Base-by-base conservation (phyloP, 345 rosid genomes). In the Tarenaya hassleriana region DNA sequence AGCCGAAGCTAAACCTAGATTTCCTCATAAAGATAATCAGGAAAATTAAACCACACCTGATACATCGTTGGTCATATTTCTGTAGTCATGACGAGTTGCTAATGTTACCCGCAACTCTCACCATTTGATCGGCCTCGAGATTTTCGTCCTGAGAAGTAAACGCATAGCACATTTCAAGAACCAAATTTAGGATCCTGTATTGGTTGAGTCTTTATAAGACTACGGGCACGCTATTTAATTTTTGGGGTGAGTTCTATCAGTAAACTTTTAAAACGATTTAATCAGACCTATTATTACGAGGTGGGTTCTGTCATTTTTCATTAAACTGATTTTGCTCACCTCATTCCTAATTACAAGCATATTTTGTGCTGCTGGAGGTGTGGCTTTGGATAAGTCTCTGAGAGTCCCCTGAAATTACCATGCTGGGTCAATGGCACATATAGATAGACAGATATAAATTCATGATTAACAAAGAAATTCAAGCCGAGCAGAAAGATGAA, bases 331-430 rank as follows among this genome's bases (percentile, higher is more conserved):
- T 37, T 29, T 11, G 56, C 78, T 72, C 51, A 74, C 78, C 66
- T 61, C 67, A 55, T 65, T 77, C 66, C 72, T 61, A 29, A 58
- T 70, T 24, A 71, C 31, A 16, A 62, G 46, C 43, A 68, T 59
- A 52, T 33, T 68, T 10, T 44, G 74, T 50, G 71, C 68, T 56
- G 66, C 50, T 46, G 62, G 80, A 52, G 80, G 62, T 57, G 77
- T 51, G 41, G 77, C 72, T 66, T 73, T 80, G 33, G 86, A 72
- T 52, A 80, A 80, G 69, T 72, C 82, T 63, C 78, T 65, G 13
- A 80, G 67, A 52, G 86, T 76, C 64, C 86, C 86, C 86, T 80
- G 20, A 40, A 13, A 19, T 53, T 50, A 58, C 46, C 12, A 69
- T 34, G n/a, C 50, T 24, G 45, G 14, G 42, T 31, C 16, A 43